phyloP scores from a whole-genome alignment of 78 protist species.

The Acrasis kona region DNA sequence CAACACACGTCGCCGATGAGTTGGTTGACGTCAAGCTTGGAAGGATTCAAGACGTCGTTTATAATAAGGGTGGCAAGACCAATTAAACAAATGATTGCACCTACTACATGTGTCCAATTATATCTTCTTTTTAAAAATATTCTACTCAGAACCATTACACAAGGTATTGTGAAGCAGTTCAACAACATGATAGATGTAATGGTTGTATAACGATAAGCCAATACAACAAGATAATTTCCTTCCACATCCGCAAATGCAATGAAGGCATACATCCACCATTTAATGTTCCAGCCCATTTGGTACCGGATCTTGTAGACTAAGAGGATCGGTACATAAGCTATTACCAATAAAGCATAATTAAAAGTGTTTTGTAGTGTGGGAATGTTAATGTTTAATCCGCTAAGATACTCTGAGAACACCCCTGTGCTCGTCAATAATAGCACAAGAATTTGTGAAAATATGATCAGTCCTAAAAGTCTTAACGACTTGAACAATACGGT shows the following conservation, averaged over 20 bases:
- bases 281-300: background rate
- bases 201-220: constrained; percentile 19
- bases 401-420: background rate
- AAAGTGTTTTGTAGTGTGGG: background rate
- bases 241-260: constrained; percentile 13
- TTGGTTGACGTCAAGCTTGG: background rate
- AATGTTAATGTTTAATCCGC: background rate
- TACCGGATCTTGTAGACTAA: background rate
- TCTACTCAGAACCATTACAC: background rate
- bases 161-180: constrained; percentile 7
- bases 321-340: background rate
- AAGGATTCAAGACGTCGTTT: background rate
- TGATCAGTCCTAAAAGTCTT: too few species aligned
- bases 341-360: background rate
- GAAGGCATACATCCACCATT: constrained; percentile 5
- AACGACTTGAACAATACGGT: too few species aligned
- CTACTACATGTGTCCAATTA: background rate
- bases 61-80: background rate
- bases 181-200: constrained; percentile 2
- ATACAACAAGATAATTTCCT: constrained; percentile 9
- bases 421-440: too few species aligned
- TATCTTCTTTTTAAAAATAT: background rate
- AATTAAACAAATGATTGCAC: background rate
- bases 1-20: constrained; percentile 5
- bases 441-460: too few species aligned